A percentile compares a stretch with the other conserved stretches of the same genome.
Conservation (phyloP, 768 basidiomycete genomes). For the Kwoniella shandongensis region DNA sequence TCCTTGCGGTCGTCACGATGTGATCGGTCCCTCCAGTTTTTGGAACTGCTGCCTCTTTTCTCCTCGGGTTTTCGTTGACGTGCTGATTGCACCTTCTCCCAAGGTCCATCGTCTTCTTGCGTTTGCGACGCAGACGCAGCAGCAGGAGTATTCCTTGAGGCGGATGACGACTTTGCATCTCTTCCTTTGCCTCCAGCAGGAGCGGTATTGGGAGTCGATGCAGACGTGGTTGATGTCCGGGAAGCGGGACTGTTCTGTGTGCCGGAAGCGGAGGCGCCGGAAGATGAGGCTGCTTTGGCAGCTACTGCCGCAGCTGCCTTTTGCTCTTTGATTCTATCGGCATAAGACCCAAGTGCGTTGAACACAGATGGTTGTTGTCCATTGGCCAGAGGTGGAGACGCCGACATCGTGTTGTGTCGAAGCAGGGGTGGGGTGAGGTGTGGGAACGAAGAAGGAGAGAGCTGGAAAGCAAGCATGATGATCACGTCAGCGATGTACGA, state of each 20-base stretch:
- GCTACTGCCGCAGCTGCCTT: background rate
- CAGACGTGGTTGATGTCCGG: background rate
- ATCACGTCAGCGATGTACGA: background rate
- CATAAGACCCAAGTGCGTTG: slow-evolving; percentile 47
- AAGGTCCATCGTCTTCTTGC: slow-evolving; percentile 35
- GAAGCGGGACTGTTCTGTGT: slow-evolving; percentile 2
- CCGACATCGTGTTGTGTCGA: slow-evolving; percentile 8
- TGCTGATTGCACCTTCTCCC: slow-evolving; percentile 41
- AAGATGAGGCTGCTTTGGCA: background rate
- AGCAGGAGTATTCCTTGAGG: slow-evolving; percentile 6
- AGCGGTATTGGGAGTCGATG: background rate
- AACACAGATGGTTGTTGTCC: slow-evolving; percentile 32
- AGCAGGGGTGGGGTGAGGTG: slow-evolving; percentile 9
- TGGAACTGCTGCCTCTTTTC: slow-evolving; percentile 24
- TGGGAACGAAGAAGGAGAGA: slow-evolving; percentile 21
- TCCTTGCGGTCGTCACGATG: slow-evolving; percentile 14
- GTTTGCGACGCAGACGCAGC: slow-evolving; percentile 5
- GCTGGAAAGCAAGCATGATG: slow-evolving; percentile 30
- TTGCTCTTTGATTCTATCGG: slow-evolving; percentile 38
- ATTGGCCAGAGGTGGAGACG: slow-evolving; percentile 3
- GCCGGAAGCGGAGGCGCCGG: background rate
- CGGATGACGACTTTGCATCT: background rate
- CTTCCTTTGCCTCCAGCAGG: slow-evolving; percentile 6
- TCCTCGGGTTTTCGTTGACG: slow-evolving; percentile 15
- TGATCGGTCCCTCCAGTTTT: slow-evolving; percentile 26